Percentiles rank a stretch among this genome's conserved stretches.
These are phyloP conservation scores for Inosperma sp. DNA, from an alignment of 768 basidiomycete species.

Conservation along the genomic window DNA sequence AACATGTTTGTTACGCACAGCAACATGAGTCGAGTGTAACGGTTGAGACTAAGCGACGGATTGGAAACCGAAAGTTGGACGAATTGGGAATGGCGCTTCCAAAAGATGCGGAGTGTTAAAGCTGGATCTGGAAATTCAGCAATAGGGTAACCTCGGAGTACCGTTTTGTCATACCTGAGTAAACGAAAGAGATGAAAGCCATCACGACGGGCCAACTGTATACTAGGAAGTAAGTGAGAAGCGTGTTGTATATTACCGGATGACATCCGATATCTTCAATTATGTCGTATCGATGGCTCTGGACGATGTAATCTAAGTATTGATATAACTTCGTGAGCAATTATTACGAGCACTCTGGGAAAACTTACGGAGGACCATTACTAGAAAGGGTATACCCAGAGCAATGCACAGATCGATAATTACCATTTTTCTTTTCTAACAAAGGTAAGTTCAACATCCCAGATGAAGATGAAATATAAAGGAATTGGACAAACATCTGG, in stretches of 20 bases:
- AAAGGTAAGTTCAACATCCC: no score
- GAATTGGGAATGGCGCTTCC: constrained; percentile 41
- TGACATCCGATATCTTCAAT: constrained; percentile 55
- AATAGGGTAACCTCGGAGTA: constrained; percentile 35
- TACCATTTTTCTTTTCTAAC: constrained; percentile 47
- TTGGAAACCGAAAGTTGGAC: constrained; percentile 36
- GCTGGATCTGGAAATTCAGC: no score
- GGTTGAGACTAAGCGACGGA: constrained; percentile 40
- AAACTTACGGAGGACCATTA: constrained; percentile 43
- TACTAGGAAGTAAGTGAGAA: constrained; percentile 41
- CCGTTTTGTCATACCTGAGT: constrained; percentile 38
- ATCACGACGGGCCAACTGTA: constrained; percentile 39
- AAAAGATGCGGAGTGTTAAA: no score
- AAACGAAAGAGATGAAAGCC: constrained; percentile 34
- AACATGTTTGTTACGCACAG: constrained; percentile 45
- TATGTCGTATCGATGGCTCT: constrained; percentile 59
- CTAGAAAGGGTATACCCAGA: constrained; percentile 46
- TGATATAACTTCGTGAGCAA: constrained; percentile 10
- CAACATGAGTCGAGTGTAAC: constrained; percentile 55
- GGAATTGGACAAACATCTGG: constrained; percentile 42
- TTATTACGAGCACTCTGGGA: neutral
- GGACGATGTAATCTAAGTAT: constrained; percentile 41
- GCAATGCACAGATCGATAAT: constrained; percentile 48
- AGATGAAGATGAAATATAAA: no score
- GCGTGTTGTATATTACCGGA: no score